Conservation (phyloP, 306 rosid species). For the Medicago lupulina region DNA sequence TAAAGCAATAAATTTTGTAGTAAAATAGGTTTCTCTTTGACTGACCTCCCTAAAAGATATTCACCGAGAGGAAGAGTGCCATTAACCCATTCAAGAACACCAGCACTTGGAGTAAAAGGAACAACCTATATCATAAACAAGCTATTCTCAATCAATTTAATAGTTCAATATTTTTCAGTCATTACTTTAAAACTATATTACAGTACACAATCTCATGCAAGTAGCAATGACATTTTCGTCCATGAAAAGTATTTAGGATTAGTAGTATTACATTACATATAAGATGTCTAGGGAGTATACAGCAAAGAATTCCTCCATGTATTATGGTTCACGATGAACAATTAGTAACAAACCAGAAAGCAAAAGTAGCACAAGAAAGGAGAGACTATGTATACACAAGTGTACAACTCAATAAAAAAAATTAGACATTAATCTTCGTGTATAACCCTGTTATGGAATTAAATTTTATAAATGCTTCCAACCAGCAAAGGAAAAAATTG, state of each 20-base stretch:
- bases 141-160: constrained; percentile 20
- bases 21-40: constrained; percentile 34
- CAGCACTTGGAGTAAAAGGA: constrained; percentile 99
- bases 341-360: constrained; percentile 33
- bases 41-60: constrained; percentile 90
- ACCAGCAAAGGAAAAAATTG: constrained; percentile 8
- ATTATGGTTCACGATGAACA: constrained; percentile 1
- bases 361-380: constrained; percentile 16
- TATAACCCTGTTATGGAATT: constrained; percentile 21
- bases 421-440: not conserved
- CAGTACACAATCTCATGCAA: constrained; percentile 2
- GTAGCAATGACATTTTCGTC: constrained; percentile 3
- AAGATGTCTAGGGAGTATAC: constrained; percentile 17
- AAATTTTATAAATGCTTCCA: constrained; percentile 18
- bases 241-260: constrained; percentile 28
- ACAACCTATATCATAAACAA: constrained; percentile 67
- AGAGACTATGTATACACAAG: not conserved
- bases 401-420: not conserved
- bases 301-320: not conserved
- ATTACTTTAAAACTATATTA: constrained; percentile 4
- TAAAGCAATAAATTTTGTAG: constrained; percentile 24
- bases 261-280: constrained; percentile 13
- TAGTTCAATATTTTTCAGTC: constrained; percentile 18
- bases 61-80: constrained; percentile 97
- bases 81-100: constrained; percentile 98